A percentile compares a stretch with the other conserved stretches of the same genome.
Evolutionary conservation across 2,329 filamentous ascomycete species (phyloP).

Genomic region (Dactylonectria estremocensis): DNA sequence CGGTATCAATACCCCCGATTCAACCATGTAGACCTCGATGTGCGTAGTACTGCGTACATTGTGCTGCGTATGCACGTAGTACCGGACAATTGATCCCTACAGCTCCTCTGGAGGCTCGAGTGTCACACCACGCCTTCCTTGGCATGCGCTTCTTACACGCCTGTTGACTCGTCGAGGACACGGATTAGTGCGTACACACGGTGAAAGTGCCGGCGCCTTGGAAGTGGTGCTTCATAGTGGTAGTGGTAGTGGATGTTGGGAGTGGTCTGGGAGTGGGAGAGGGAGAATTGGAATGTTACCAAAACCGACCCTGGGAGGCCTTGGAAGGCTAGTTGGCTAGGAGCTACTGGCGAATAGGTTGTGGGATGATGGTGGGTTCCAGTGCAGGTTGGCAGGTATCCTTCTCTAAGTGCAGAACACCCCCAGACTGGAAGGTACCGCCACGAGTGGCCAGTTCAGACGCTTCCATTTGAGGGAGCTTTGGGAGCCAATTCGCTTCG

Average conservation of each 20-base stretch:
- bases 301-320: slow-evolving; percentile 6
- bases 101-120: slow-evolving; percentile 2
- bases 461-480: background rate
- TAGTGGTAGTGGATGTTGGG: no score
- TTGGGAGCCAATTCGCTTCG: background rate
- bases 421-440: background rate
- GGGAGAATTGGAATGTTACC: slow-evolving; percentile 24
- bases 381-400: slow-evolving; percentile 12
- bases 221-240: background rate
- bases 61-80: background rate
- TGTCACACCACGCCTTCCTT: background rate
- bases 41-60: background rate
- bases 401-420: background rate
- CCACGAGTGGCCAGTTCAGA: background rate
- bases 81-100: background rate
- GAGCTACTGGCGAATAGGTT: no score
- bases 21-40: background rate
- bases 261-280: background rate
- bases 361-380: slow-evolving; percentile 11
- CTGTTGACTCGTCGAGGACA: background rate
- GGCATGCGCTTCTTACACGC: background rate
- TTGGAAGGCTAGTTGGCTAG: slow-evolving; percentile 13
- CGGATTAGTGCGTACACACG: background rate
- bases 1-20: background rate
- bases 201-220: slow-evolving; percentile 7